These are phyloP conservation scores for Neckera pumila DNA, from an alignment of 225 moss, liverwort and hornwort species.

Conservation along the genomic window DNA sequence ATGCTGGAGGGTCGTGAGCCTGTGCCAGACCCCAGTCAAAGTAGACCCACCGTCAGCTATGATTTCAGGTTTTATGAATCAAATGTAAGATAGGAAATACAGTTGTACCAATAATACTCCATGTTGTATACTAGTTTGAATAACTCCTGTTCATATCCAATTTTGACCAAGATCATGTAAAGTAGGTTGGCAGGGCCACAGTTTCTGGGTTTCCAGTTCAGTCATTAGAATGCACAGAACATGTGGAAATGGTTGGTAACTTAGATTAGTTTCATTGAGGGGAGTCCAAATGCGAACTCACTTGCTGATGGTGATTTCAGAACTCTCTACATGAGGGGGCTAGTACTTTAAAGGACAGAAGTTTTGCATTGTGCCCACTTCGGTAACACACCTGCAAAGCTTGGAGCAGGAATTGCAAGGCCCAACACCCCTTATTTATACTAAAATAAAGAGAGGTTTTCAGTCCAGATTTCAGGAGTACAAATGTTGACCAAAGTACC, in stretches of 20 bases:
- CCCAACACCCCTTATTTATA: neutral
- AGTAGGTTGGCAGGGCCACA: neutral
- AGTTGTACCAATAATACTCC: neutral
- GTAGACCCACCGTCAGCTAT: neutral
- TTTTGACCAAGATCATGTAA: neutral
- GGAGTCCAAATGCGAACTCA: neutral
- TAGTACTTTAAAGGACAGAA: neutral
- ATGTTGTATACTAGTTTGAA: neutral
- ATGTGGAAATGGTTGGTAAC: neutral
- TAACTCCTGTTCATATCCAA: neutral
- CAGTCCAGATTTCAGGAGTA: neutral
- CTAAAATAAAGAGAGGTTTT: neutral
- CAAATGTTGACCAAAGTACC: neutral
- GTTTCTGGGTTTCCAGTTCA: neutral
- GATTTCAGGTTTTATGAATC: neutral
- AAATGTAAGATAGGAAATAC: neutral
- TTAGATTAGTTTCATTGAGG: neutral
- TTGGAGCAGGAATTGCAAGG: neutral
- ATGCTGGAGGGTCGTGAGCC: conserved; percentile 11
- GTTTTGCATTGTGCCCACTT: neutral
- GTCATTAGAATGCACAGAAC: neutral
- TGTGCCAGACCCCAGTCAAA: neutral
- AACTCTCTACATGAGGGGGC: neutral
- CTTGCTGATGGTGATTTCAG: neutral
- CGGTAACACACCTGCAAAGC: neutral